These are phyloP conservation scores for Tylopilus sp. DNA, from an alignment of 768 basidiomycete genomes.

Conservation along the genomic window DNA sequence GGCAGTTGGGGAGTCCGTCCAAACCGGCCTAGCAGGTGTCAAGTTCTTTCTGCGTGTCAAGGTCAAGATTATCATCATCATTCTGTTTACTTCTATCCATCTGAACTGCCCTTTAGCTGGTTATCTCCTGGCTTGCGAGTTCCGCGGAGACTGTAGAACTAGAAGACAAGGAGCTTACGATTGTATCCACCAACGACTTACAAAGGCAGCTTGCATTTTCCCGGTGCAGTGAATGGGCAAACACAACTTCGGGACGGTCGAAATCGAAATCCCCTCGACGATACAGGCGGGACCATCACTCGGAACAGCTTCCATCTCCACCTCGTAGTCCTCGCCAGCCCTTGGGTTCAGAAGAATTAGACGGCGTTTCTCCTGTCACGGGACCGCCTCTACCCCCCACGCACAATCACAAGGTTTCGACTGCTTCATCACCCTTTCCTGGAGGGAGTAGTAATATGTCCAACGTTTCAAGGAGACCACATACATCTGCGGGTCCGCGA, in stretches of 20 bases:
- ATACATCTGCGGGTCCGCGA: slow-evolving; percentile 71
- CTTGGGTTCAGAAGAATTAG: slow-evolving; percentile 7
- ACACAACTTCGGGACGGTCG: slow-evolving; percentile 33
- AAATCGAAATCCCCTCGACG: slow-evolving; percentile 60
- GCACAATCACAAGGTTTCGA: slow-evolving; percentile 29
- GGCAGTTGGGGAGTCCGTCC: slow-evolving; percentile 77
- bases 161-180: slow-evolving; percentile 59
- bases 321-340: slow-evolving; percentile 32
- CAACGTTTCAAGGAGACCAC: slow-evolving; percentile 51
- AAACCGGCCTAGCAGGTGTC: slow-evolving; percentile 59
- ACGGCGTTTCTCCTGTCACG: slow-evolving; percentile 1
- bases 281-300: slow-evolving; percentile 31
- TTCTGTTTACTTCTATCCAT: slow-evolving; percentile 5
- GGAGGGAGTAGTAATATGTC: slow-evolving; percentile 24
- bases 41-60: slow-evolving; percentile 71
- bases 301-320: slow-evolving; percentile 37
- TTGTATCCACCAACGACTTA: slow-evolving; percentile 67
- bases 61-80: slow-evolving; percentile 38
- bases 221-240: slow-evolving; percentile 49
- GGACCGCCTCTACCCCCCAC: slow-evolving; percentile 5
- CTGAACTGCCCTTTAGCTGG: slow-evolving; percentile 36
- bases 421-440: slow-evolving; percentile 30
- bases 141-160: slow-evolving; percentile 66
- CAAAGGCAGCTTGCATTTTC: slow-evolving; percentile 64
- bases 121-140: slow-evolving; percentile 44